Conservation (phyloP, 225 moss, liverwort and hornwort species). For the Bryum argenteum region DNA sequence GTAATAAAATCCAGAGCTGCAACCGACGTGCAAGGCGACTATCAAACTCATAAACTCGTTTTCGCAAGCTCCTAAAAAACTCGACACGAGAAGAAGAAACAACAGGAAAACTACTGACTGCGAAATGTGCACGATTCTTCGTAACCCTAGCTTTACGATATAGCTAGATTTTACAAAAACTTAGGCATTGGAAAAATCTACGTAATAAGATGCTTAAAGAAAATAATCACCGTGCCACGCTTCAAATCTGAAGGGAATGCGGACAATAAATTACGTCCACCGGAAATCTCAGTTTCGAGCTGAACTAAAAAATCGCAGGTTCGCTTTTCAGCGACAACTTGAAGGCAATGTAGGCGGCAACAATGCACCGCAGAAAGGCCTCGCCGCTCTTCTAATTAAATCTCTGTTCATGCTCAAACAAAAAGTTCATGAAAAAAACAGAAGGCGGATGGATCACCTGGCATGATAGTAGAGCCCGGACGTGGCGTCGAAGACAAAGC, state of each 20-base stretch:
- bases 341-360: background rate
- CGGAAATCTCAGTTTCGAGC: conserved; percentile 3
- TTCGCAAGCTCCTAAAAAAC: conserved; percentile 14
- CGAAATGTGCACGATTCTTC: conserved; percentile 13
- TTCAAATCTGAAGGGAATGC: background rate
- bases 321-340: background rate
- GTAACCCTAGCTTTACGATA: conserved; percentile 27
- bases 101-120: background rate
- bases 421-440: background rate
- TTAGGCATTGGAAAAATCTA: background rate
- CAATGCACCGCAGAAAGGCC: background rate
- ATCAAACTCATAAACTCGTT: conserved; percentile 9
- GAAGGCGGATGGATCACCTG: conserved; percentile 38
- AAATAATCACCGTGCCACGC: background rate
- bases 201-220: conserved; percentile 12
- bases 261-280: background rate
- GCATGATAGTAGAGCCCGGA: conserved; percentile 69
- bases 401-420: background rate
- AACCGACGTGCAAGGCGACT: background rate
- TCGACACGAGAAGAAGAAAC: conserved; percentile 19
- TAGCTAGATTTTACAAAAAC: background rate
- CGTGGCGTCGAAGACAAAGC: conserved; percentile 56
- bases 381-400: background rate
- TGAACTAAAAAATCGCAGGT: background rate
- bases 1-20: conserved; percentile 95